These are phyloP conservation scores for Lomentospora prolificans DNA, from an alignment of 2,329 filamentous ascomycete genomes.

Conservation along the genomic window DNA sequence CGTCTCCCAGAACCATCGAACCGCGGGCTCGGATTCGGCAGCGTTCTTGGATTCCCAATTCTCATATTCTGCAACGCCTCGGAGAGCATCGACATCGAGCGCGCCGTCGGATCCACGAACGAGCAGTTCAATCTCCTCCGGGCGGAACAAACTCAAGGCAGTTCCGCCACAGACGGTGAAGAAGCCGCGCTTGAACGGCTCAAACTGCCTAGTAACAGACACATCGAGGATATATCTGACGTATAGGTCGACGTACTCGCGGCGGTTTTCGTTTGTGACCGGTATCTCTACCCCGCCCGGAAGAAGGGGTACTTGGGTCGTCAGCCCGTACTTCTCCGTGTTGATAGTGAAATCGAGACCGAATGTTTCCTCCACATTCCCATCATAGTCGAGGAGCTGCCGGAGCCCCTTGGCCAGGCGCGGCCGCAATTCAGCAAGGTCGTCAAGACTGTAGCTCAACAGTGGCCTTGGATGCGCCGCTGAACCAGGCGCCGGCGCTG, in stretches of 20 bases:
- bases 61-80: constrained; percentile 71
- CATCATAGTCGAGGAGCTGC: constrained; percentile 71
- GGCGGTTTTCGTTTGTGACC: constrained; percentile 76
- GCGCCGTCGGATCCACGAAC: constrained; percentile 77
- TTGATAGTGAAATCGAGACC: constrained; percentile 74
- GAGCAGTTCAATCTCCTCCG: constrained; percentile 85
- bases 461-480: constrained; percentile 46
- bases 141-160: constrained; percentile 74
- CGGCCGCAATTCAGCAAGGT: constrained; percentile 75
- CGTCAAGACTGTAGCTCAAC: constrained; percentile 69
- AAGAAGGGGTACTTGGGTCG: constrained; percentile 59
- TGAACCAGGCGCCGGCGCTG: constrained; percentile 44
- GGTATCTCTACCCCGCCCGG: constrained; percentile 60
- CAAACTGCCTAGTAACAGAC: constrained; percentile 71
- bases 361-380: constrained; percentile 72
- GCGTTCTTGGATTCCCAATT: constrained; percentile 57
- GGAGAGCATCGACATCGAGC: constrained; percentile 66
- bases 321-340: constrained; percentile 65
- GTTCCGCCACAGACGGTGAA: constrained; percentile 87
- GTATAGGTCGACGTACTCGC: constrained; percentile 81
- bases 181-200: constrained; percentile 89
- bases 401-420: constrained; percentile 64
- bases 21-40: constrained; percentile 45
- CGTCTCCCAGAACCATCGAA: constrained; percentile 83
- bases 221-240: constrained; percentile 71